Conservation (phyloP, 2,329 filamentous ascomycete genomes). For the Akanthomyces muscarius region DNA sequence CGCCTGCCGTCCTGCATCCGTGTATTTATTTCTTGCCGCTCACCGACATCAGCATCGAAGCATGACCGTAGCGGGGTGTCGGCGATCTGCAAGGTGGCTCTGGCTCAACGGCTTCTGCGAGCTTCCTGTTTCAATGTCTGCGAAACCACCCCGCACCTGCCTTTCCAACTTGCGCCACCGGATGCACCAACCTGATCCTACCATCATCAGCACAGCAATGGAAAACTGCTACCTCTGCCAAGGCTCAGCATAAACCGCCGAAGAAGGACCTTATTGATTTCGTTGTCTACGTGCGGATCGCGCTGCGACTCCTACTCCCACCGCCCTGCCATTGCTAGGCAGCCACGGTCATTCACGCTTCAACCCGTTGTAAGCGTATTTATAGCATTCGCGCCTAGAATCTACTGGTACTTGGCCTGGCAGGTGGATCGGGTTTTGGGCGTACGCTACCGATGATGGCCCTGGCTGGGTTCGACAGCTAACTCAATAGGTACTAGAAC, state of each 20-base stretch:
- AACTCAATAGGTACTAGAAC: slow-evolving; percentile 13
- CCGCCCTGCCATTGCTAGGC: neutral
- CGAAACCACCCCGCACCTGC: slow-evolving; percentile 11
- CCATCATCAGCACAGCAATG: neutral
- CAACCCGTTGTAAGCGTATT: neutral
- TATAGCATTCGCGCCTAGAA: slow-evolving; percentile 6
- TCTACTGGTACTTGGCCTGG: neutral
- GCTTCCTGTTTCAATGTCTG: slow-evolving; percentile 8
- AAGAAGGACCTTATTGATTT: slow-evolving; percentile 3
- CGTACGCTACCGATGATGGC: slow-evolving; percentile 6
- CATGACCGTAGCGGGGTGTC: neutral
- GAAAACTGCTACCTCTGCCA: neutral
- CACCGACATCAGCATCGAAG: slow-evolving; percentile 7
- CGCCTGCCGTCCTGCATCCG: slow-evolving; percentile 3
- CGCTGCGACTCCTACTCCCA: neutral
- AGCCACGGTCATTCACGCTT: neutral
- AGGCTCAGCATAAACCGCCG: slow-evolving; percentile 5
- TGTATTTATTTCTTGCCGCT: neutral
- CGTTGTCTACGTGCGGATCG: neutral
- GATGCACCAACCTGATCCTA: neutral
- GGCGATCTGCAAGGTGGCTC: slow-evolving; percentile 5
- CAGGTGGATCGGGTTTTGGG: slow-evolving; percentile 10
- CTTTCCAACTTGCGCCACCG: neutral
- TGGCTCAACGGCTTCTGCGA: neutral
- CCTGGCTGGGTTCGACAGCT: slow-evolving; percentile 8